These are phyloP conservation scores for Pleurostoma richardsiae DNA, from an alignment of 2,329 filamentous ascomycete species.

Conservation along the genomic window DNA sequence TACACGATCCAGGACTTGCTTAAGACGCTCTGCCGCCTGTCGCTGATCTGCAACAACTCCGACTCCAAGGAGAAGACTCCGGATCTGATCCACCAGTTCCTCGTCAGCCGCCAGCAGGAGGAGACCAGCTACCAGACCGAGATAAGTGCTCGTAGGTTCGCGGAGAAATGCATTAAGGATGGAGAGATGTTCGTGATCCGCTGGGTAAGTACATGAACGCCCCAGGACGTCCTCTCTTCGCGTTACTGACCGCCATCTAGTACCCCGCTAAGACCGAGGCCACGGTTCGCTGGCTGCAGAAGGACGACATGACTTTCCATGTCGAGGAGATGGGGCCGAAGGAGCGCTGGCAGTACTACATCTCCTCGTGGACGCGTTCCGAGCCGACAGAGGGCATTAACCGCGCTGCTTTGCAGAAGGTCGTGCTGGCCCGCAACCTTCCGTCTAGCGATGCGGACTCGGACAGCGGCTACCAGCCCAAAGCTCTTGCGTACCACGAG, in stretches of 20 bases:
- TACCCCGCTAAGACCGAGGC: slow-evolving; percentile 64
- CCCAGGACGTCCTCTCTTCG: background rate
- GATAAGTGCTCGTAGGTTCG: slow-evolving; percentile 84
- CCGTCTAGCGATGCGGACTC: slow-evolving; percentile 57
- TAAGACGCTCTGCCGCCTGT: slow-evolving; percentile 73
- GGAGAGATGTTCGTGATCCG: slow-evolving; percentile 85
- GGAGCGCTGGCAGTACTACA: slow-evolving; percentile 90
- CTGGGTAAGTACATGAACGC: slow-evolving; percentile 62
- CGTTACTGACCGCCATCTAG: slow-evolving; percentile 31
- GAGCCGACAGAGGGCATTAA: slow-evolving; percentile 81
- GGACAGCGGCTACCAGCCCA: slow-evolving; percentile 58
- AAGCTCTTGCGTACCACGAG: slow-evolving; percentile 59
- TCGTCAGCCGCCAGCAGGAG: slow-evolving; percentile 72
- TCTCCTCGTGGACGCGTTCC: slow-evolving; percentile 82
- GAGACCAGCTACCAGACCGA: slow-evolving; percentile 87
- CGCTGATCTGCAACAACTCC: slow-evolving; percentile 74
- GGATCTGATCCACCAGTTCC: slow-evolving; percentile 84
- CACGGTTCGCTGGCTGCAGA: slow-evolving; percentile 65
- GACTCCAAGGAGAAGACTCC: slow-evolving; percentile 92
- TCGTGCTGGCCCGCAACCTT: slow-evolving; percentile 67
- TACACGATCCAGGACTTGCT: slow-evolving; percentile 92
- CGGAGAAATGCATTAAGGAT: slow-evolving; percentile 89
- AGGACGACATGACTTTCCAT: slow-evolving; percentile 73
- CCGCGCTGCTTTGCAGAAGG: slow-evolving; percentile 59
- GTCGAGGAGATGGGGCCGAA: slow-evolving; percentile 81